A percentile compares a stretch with the other conserved stretches of the same genome.
Conservation (phyloP, 2,329 filamentous ascomycete genomes). For the Fonsecaea nubica region DNA sequence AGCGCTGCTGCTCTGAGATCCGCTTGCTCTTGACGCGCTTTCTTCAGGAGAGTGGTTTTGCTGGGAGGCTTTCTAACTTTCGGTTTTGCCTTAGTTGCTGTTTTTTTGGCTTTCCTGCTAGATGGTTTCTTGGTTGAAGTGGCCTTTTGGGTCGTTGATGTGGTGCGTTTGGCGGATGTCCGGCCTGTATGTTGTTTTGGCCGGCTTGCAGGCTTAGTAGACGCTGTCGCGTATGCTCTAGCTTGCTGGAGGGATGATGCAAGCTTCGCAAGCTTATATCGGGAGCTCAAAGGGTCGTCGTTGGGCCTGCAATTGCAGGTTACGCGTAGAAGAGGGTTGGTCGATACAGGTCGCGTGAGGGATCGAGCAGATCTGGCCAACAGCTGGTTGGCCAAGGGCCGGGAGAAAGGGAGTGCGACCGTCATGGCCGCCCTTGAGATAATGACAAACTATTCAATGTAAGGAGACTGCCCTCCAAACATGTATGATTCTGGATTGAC, state of each 20-base stretch:
- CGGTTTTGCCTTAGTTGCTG: conserved; percentile 40
- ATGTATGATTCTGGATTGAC: conserved; percentile 15
- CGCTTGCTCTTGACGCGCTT: conserved; percentile 38
- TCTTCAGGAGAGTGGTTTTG: conserved; percentile 38
- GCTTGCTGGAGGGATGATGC: conserved; percentile 36
- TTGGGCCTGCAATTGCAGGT: conserved; percentile 28
- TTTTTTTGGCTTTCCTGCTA: conserved; percentile 39
- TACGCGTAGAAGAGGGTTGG: conserved; percentile 37
- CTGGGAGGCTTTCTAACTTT: conserved; percentile 42
- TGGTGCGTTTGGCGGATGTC: conserved; percentile 40
- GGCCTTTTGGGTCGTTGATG: conserved; percentile 33
- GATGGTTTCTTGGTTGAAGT: conserved; percentile 24
- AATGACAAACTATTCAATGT: conserved; percentile 20
- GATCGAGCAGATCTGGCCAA: conserved; percentile 30
- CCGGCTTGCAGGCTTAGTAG: conserved; percentile 40
- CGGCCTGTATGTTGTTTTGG: conserved; percentile 44
- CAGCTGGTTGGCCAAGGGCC: conserved; percentile 35
- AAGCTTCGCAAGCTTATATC: conserved; percentile 20
- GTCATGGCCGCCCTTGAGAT: conserved; percentile 32
- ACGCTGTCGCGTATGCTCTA: conserved; percentile 44
- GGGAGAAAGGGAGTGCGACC: conserved; percentile 30
- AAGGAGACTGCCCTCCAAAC: conserved; percentile 24
- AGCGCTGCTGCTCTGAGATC: conserved; percentile 29
- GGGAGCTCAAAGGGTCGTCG: conserved; percentile 31
- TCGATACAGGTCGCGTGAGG: conserved; percentile 38